These are phyloP conservation scores for Raddia guianensis DNA, from an alignment of 176 grass and related monocot genomes.

Conservation along the genomic window DNA sequence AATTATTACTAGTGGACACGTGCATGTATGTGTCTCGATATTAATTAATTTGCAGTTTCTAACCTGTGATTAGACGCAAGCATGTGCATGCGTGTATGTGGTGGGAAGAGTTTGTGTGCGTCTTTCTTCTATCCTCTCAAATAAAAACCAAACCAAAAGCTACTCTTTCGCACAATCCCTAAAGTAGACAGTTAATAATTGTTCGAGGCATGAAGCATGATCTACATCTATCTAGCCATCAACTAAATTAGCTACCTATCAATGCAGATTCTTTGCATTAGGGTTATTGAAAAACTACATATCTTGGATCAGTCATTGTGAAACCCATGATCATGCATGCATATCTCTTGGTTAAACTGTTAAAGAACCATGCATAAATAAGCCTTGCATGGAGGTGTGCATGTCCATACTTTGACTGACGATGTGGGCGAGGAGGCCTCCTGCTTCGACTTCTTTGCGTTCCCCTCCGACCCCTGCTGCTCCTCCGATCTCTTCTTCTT, in stretches of 20 bases:
- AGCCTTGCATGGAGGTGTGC: background rate
- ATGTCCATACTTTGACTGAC: conserved; percentile 55
- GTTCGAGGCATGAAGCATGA: background rate
- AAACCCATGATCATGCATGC: conserved; percentile 4
- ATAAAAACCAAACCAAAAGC: background rate
- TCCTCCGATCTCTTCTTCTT: conserved; percentile 80
- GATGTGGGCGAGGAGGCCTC: conserved; percentile 64
- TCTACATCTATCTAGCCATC: background rate
- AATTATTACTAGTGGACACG: no score
- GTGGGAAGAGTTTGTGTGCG: no score
- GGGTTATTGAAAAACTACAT: background rate
- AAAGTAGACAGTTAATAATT: no score
- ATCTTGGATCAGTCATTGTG: background rate
- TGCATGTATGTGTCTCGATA: no score
- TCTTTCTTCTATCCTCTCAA: no score
- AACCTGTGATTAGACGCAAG: no score
- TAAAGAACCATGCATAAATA: background rate
- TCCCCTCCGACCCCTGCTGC: conserved; percentile 45
- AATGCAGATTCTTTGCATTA: background rate
- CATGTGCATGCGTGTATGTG: no score
- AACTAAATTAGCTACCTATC: no score
- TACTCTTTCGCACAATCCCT: no score
- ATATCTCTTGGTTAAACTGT: background rate
- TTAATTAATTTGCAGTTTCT: no score
- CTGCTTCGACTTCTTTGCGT: conserved; percentile 71